Base-by-base conservation (phyloP, 805 yeast genomes). In the Cyberlindnera lachancei region DNA sequence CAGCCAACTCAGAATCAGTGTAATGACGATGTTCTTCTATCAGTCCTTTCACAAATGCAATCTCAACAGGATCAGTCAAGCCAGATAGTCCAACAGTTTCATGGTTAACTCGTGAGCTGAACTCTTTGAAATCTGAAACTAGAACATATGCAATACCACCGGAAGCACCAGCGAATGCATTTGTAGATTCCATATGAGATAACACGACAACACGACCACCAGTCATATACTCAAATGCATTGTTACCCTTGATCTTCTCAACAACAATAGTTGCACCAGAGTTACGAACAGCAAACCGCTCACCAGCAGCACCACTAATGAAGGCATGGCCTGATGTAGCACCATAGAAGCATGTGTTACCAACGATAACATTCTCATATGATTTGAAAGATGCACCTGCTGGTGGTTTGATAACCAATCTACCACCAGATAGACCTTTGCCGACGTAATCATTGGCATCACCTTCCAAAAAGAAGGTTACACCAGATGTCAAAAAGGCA, bases 141-240 rank as follows among this genome's bases (percentile, higher is more conserved):
- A 90, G 70, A 38, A 94, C 96, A 55, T 90, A 90, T 12, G 96
- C 94, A 59, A 92, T 90, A 75, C 98, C 98, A 63, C 98, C 98
- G 49, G 96, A 88, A 82, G 92, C 92, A 68, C 98, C 98, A 35
- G 98, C 95, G 39, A 78, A 63, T 4, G 70, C 69, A 40, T 84
- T 96, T 57, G 87, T 80, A 42, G 96, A 76, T 37, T 95, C 96
- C 50, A 95, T 84, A 38, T 77, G 64, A 29, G 96, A 95, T 46
- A 90, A 72, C 29, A 90, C 87, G 54, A 90, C 86, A 41, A 92
- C 95, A 51, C 97, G 77, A 57, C 98, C 98, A 59, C 98, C 97
- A 48, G 97, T 88, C 98, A 90, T 90, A 65, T 90, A 90, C 64
- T 90, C 98, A 66, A 96, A 90, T 32, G 98, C 98, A 59, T 90